phyloP scores from a whole-genome alignment of 2,329 filamentous ascomycete genomes.

The Corinectria fuckeliana region DNA sequence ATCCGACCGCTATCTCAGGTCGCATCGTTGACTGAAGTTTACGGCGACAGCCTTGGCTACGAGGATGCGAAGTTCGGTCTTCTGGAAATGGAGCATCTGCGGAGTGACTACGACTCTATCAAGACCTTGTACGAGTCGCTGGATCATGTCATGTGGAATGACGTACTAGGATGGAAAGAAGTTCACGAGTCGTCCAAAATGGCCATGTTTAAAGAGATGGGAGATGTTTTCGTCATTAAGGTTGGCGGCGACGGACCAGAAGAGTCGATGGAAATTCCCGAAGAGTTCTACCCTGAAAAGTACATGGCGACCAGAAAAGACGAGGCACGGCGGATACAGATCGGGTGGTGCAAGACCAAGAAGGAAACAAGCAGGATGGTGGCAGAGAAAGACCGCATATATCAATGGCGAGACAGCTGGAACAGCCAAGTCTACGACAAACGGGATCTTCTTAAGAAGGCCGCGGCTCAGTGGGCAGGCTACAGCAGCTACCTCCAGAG shows the following conservation, averaged over 20 bases:
- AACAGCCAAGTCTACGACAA: slow-evolving; percentile 38
- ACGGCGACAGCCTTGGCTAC: slow-evolving; percentile 40
- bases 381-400: slow-evolving; percentile 35
- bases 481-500: slow-evolving; percentile 46
- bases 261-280: slow-evolving; percentile 57
- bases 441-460: slow-evolving; percentile 40
- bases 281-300: slow-evolving; percentile 60
- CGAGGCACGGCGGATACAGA: slow-evolving; percentile 54
- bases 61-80: slow-evolving; percentile 50
- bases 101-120: slow-evolving; percentile 47
- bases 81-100: slow-evolving; percentile 49
- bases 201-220: slow-evolving; percentile 53
- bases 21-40: slow-evolving; percentile 40
- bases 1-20: slow-evolving; percentile 43
- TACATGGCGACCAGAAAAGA: slow-evolving; percentile 55
- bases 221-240: slow-evolving; percentile 58
- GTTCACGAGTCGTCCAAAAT: slow-evolving; percentile 47
- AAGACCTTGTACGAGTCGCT: slow-evolving; percentile 56
- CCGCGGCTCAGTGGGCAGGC: slow-evolving; percentile 41
- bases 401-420: slow-evolving; percentile 40
- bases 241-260: slow-evolving; percentile 50
- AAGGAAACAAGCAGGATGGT: slow-evolving; percentile 33
- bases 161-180: slow-evolving; percentile 47
- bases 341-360: slow-evolving; percentile 44
- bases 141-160: slow-evolving; percentile 56